Evolutionary conservation across 352 stramenopile genomes (phyloP), one percentile per base, ranked within the genome.

Genomic region (Globisporangium radiosum): DNA sequence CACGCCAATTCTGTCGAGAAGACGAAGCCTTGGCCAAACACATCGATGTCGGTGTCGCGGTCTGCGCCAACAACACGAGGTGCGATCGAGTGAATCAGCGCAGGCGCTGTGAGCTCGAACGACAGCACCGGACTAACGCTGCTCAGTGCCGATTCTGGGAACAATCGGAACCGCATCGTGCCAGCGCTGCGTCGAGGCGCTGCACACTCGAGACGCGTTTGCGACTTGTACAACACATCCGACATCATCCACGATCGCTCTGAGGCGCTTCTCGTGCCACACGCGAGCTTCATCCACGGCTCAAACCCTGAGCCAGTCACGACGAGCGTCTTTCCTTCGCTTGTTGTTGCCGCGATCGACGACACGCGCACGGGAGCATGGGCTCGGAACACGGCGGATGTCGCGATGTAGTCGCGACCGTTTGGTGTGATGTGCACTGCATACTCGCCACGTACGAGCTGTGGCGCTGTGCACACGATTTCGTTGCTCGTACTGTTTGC

Each of bases 11-110:
- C 48, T 0, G 61, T 40, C 44, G 66, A 66, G 36, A 19, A 62
- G 36, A 59, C 68, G 55, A 81, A 84, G 6, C 70, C 72, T 47
- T 78, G 61, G 1, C 71, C 73, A 48, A 59, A 15, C 25, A 86
- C 45, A 40, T 69, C 47, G 36, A 86, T 52, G 44, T 67, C 6
- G 7, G 63, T 71, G 5, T 40, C 54, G 4, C 53, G 60, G 5
- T 50, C 64, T 5, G 57, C 60, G 25, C 52, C 65, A 9, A 57
- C 76, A 47, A 36, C 63, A 5, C 60, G 40, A 3, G 73, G 76
- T 15, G 25, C 47, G 14, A 81, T 62, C 8, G 54, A 69, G 14
- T 73, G 43, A 8, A 83, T 15, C 9, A 61, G 45, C 8, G 70
- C 33, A 49, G 71, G 53, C 1, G 44, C 19, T 45, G 73, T 73